phyloP scores from a whole-genome alignment of 2,329 filamentous ascomycete genomes.

The Trichothecium sympodiale region DNA sequence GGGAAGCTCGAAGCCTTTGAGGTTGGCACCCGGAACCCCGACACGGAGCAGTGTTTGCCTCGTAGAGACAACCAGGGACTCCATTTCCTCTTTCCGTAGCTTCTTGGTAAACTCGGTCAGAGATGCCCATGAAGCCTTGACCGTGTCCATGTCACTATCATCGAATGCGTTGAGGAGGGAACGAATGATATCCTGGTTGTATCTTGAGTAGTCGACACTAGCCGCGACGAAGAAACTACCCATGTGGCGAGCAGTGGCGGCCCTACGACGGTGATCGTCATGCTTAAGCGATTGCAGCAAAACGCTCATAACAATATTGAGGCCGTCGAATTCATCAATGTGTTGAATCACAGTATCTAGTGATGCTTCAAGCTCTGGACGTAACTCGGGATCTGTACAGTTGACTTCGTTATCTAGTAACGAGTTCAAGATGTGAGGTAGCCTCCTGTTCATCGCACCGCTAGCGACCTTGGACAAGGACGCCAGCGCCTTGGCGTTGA shows the following conservation, averaged over 20 bases:
- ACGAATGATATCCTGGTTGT: conserved; percentile 91
- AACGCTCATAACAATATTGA: conserved; percentile 92
- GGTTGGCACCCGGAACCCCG: conserved; percentile 71
- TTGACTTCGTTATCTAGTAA: conserved; percentile 87
- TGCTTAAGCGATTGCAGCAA: conserved; percentile 82
- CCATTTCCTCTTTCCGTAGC: conserved; percentile 96
- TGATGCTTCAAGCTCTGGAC: conserved; percentile 61
- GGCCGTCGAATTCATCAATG: conserved; percentile 89
- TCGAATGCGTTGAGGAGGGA: conserved; percentile 86
- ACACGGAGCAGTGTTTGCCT: conserved; percentile 79
- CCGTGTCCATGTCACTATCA: conserved; percentile 70
- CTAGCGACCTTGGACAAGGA: conserved; percentile 88
- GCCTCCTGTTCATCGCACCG: conserved; percentile 76
- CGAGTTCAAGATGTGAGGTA: conserved; percentile 84
- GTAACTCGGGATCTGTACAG: conserved; percentile 62
- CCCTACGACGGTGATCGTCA: conserved; percentile 78
- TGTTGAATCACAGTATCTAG: conserved; percentile 87
- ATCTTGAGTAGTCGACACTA: conserved; percentile 83
- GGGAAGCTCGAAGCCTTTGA: conserved; percentile 81
- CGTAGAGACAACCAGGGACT: conserved; percentile 76
- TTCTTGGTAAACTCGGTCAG: conserved; percentile 79
- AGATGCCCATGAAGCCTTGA: conserved; percentile 82
- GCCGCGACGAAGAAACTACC: conserved; percentile 75
- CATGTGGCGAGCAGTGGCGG: conserved; percentile 67
- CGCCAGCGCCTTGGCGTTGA: conserved; percentile 89